Evolutionary conservation across 371 early-diverging fungal genomes (phyloP), one percentile per base, ranked within the genome.

Genomic region (Dichotomocladium elegans): DNA sequence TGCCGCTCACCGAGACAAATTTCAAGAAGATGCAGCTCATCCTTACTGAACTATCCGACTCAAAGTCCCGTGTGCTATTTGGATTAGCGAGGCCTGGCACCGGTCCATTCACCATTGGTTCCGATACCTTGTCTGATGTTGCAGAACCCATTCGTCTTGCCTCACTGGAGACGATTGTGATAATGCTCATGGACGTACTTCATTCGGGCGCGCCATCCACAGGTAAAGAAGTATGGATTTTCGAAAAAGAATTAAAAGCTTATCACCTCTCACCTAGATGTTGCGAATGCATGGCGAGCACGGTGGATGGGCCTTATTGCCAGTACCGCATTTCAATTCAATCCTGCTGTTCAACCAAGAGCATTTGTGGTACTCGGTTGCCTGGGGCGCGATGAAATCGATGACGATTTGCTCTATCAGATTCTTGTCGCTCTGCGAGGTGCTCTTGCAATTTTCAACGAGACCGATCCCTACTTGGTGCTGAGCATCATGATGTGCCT

Each of bases 271-370:
- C n/a, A n/a, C n/a, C n/a, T 68, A 79, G 86, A 88, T 50, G 79
- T 88, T 35, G 85, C 87, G 1, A 89, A 88, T 62, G 80, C 77
- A 11, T 92, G 94, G 87, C 86, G 92, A 49, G 85, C 94, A 9
- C 76, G 94, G 43, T 95, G 94, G 94, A 90, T 94, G 82, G 84
- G 91, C 37, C 68, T 96, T 51, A 88, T 94, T 4, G 86, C 94
- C 0, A 88, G 90, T 41, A 90, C 90, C 17, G 93, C 95, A 0
- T 96, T 96, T 84, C 91, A 93, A 56, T 89, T 88, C 68, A 94
- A 95, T 59, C 93, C 91, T 8, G 91, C 93, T 0, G 82, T 94
- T 28, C 97, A 96, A 65, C 96, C 95, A 0, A 86, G 96, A 21
- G 90, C 95, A 0, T 96, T 96, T 74, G 89, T 95, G 14, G 85